phyloP scores from a whole-genome alignment of 257 asterid species.

The Ligustrum vulgare region DNA sequence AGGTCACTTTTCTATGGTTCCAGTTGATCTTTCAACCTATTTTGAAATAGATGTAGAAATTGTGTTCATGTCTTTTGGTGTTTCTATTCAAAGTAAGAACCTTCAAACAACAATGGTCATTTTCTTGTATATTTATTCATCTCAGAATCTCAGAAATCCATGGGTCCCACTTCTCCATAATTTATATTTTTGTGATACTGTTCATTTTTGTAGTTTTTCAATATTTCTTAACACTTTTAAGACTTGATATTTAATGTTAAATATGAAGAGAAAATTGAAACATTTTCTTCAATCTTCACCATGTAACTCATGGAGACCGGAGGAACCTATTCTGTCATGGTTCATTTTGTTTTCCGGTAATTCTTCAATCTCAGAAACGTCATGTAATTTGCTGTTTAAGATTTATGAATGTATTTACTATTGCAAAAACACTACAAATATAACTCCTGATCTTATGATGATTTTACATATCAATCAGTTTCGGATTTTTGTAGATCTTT shows the following conservation, averaged over 20 bases:
- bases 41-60: not conserved
- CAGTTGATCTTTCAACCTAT: not conserved
- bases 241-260: not conserved
- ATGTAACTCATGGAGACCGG: not conserved
- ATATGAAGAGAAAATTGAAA: not conserved
- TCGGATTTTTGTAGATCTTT: constrained; percentile 88
- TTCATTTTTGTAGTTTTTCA: not conserved
- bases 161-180: not conserved
- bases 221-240: not conserved
- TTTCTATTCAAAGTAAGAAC: not conserved
- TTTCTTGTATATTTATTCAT: not conserved
- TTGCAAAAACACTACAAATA: not conserved
- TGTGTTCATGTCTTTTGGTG: not conserved
- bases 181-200: not conserved
- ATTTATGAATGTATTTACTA: not conserved
- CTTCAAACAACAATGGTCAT: not conserved
- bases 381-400: no score
- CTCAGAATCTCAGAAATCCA: not conserved
- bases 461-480: constrained; percentile 53
- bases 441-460: constrained; percentile 16
- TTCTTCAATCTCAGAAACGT: no score
- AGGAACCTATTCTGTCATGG: not conserved
- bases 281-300: not conserved
- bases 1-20: not conserved
- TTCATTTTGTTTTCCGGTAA: not conserved